These are phyloP conservation scores for Solanum hybrid DNA, from an alignment of 305 asterid species.

Conservation along the genomic window DNA sequence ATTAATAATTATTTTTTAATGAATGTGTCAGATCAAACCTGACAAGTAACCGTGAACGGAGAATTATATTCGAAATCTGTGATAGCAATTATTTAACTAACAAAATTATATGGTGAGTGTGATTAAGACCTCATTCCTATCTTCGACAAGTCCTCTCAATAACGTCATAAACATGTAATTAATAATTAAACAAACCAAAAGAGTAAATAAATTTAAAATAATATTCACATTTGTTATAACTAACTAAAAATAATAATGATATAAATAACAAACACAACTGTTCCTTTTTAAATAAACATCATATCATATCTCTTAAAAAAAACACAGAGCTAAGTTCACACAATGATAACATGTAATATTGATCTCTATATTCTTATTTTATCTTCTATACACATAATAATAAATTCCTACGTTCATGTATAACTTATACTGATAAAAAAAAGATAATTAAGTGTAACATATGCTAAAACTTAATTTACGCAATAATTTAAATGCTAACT, in stretches of 20 bases:
- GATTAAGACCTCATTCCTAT: background rate
- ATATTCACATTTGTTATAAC: background rate
- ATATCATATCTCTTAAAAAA: background rate
- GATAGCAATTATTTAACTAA: background rate
- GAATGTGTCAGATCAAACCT: accelerated
- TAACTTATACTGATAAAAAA: background rate
- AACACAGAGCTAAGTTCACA: background rate
- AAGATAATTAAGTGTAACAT: too few relatives aligned
- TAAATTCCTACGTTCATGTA: background rate
- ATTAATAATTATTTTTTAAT: too few relatives aligned
- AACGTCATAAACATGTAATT: background rate
- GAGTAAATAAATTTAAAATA: background rate
- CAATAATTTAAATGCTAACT: background rate
- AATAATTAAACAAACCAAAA: background rate
- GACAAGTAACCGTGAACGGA: background rate
- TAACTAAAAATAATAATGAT: background rate
- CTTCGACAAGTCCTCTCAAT: background rate
- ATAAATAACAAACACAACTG: background rate
- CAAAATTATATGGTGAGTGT: background rate
- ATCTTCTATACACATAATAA: background rate
- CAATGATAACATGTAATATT: background rate
- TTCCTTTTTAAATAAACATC: background rate
- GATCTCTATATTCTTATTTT: background rate
- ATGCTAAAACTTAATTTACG: background rate
- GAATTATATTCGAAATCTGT: background rate